Base-by-base conservation (phyloP, 176 grass and related monocot species). In the Pontederia paniculata region DNA sequence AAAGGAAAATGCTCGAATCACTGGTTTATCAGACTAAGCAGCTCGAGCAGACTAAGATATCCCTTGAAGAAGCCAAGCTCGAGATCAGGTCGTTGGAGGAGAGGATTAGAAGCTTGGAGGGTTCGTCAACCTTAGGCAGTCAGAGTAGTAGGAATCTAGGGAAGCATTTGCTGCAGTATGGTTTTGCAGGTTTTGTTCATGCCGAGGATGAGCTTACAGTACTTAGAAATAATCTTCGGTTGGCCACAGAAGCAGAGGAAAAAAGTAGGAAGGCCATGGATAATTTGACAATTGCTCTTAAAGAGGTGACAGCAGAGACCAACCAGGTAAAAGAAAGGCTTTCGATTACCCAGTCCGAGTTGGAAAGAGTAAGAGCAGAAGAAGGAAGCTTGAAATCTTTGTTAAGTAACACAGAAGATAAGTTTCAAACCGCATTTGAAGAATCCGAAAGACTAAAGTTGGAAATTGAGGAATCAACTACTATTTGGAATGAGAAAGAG, bases 1-100 rank as follows among this genome's bases (percentile, higher is more conserved):
- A 98, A 72, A 82, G 86, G 23, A 98, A 77, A 78, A 84, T 91
- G 86, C 83, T 98, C 0, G 93, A 98, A 60, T 98, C 93, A 9
- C 50, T 98, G 0, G 66, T 88, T 50, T 88, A 73, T 45, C 86
- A 91, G 76, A 91, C 86, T 0, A 91, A 98, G 74, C 80, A 80
- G 55, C 77, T 98, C 49, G 86, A 98, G 76, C 86, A 98, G 63
- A 77, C 87, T 54, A 98, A 98, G 81, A 82, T 98, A 21, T 75
- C 86, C 4, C 75, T 88, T 0, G 93, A 98, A 65, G 93, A 98
- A 74, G 80, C 83, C 62, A 98, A 91, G 78, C 83, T 98, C 21
- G 83, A 88, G 74, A 80, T 91, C 21, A 16, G 73, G 18, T 14
- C 81, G 10, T 62, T 89, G 49, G 71, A 54, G 45, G 48, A 68